Conservation (phyloP, 164 flowering plant species). For the Vitis rotundifolia region DNA sequence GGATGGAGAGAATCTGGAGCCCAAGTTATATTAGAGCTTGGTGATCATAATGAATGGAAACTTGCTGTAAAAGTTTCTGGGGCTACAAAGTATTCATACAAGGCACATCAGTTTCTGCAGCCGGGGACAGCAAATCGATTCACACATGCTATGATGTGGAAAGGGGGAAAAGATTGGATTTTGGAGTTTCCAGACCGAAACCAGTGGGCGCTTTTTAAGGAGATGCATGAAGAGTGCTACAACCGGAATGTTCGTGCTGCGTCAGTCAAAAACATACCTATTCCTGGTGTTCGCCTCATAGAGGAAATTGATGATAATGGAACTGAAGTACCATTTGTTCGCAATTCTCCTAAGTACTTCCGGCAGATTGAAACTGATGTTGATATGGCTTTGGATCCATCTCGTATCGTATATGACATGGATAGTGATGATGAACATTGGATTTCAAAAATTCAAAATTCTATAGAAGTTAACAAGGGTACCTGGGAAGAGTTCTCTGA, state of each 20-base stretch:
- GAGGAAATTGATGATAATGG: slow-evolving; percentile 69
- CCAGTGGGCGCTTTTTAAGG: slow-evolving; percentile 90
- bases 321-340: slow-evolving; percentile 50
- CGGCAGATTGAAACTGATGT: slow-evolving; percentile 77
- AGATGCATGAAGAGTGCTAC: slow-evolving; percentile 94
- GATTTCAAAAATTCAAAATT: slow-evolving; percentile 36
- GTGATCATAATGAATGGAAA: slow-evolving; percentile 85
- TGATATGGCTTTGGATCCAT: slow-evolving; percentile 86
- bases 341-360: slow-evolving; percentile 57
- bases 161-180: slow-evolving; percentile 96
- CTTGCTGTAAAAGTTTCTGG: slow-evolving; percentile 74
- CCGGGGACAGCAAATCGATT: slow-evolving; percentile 87
- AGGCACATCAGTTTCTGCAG: slow-evolving; percentile 86
- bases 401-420: slow-evolving; percentile 90
- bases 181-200: slow-evolving; percentile 87
- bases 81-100: slow-evolving; percentile 63
- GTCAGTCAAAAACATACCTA: slow-evolving; percentile 83
- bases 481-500: slow-evolving; percentile 45
- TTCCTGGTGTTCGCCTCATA: slow-evolving; percentile 82
- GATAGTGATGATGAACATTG: slow-evolving; percentile 94
- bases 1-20: slow-evolving; percentile 96
- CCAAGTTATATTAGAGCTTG: slow-evolving; percentile 58
- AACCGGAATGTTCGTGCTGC: slow-evolving; percentile 86
- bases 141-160: slow-evolving; percentile 98
- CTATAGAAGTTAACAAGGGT: slow-evolving; percentile 21